These are phyloP conservation scores for Hypoxylon fragiforme DNA, from an alignment of 495 filamentous ascomycete genomes.

Conservation along the genomic window DNA sequence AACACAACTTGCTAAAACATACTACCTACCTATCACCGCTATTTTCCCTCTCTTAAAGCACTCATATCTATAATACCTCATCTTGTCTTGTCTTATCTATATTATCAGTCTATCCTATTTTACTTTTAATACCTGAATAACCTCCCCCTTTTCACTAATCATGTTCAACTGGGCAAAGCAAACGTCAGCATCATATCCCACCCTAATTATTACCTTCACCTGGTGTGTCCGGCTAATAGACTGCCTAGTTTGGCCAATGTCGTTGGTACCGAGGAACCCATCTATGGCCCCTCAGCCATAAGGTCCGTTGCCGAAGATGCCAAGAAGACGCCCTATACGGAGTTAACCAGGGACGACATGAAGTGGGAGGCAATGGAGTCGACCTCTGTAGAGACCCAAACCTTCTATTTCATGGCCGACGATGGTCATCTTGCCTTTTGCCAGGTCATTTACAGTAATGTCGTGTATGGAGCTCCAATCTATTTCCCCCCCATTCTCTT, in stretches of 20 bases:
- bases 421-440: conserved; percentile 73
- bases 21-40: no score
- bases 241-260: conserved; percentile 77
- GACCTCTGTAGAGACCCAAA: conserved; percentile 94
- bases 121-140: conserved; percentile 18
- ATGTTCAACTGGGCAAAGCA: conserved; percentile 58
- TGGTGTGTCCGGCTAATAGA: conserved; percentile 17
- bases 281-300: conserved; percentile 90
- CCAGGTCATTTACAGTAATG: conserved; percentile 97
- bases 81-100: conserved; percentile 23
- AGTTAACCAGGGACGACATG: conserved; percentile 73
- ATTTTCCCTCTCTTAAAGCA: conserved; percentile 12
- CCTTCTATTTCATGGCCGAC: conserved; percentile 86
- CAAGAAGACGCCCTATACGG: conserved; percentile 76
- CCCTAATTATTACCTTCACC: conserved; percentile 4
- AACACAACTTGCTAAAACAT: no score
- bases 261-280: conserved; percentile 92
- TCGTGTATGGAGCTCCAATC: conserved; percentile 67
- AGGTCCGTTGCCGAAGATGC: conserved; percentile 81
- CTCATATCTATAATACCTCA: conserved; percentile 7
- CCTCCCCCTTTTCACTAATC: conserved; percentile 17
- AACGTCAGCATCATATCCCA: conserved; percentile 41
- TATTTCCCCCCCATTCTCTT: no score
- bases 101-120: conserved; percentile 16
- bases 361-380: conserved; percentile 80